Percentiles rank a stretch among this genome's conserved stretches.
These are phyloP conservation scores for Carex myosuroides DNA, from an alignment of 176 grass and related monocot genomes.

Conservation along the genomic window DNA sequence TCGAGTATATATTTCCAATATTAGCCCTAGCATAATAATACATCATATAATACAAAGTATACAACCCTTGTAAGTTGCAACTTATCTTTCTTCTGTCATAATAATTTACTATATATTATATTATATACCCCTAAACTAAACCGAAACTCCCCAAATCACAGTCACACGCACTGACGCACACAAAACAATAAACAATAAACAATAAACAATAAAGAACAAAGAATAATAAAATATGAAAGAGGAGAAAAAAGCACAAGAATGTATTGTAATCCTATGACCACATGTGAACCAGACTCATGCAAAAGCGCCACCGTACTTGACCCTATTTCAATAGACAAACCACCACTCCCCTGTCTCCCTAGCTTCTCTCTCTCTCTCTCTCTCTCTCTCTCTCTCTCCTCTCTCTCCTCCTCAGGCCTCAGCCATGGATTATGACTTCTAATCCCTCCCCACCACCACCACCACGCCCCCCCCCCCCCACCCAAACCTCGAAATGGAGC, in stretches of 20 bases:
- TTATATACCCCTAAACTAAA: not conserved
- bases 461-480: too few species aligned
- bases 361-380: not conserved
- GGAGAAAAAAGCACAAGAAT: conserved; percentile 7
- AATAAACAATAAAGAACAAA: too few species aligned
- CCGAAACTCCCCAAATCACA: not conserved
- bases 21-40: too few species aligned
- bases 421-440: not conserved
- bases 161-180: not conserved
- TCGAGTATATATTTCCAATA: too few species aligned
- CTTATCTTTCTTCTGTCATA: not conserved
- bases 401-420: not conserved
- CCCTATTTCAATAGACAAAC: conserved; percentile 21
- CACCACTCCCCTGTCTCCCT: not conserved
- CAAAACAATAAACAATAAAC: not conserved
- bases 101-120: not conserved
- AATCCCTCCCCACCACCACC: not conserved
- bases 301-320: conserved; percentile 10
- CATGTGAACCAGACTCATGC: conserved; percentile 1
- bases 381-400: not conserved
- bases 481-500: conserved; percentile 40
- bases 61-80: not conserved
- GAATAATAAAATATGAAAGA: not conserved
- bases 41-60: too few species aligned
- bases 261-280: conserved; percentile 6